These are phyloP conservation scores for Turritis glabra DNA, from an alignment of 345 rosid species.

Conservation along the genomic window DNA sequence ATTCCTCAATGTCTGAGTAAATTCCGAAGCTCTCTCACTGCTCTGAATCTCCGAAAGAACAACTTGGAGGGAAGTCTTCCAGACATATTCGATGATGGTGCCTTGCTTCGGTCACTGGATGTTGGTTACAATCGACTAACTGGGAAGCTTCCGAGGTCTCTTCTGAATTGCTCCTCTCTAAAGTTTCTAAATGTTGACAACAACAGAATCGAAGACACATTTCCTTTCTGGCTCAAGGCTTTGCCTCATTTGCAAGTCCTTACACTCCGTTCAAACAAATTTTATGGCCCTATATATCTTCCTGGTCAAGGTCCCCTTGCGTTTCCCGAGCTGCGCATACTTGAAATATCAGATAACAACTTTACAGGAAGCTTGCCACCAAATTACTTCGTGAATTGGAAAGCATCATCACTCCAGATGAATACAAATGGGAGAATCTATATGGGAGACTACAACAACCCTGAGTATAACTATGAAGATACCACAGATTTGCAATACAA, in stretches of 20 bases:
- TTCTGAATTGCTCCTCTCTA: neutral
- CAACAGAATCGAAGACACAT: neutral
- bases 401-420: neutral
- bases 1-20: neutral
- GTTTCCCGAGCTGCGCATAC: neutral
- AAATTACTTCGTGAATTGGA: neutral
- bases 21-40: neutral
- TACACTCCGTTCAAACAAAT: neutral
- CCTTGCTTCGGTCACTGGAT: neutral
- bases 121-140: neutral
- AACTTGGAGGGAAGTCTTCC: neutral
- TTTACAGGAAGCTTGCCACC: neutral
- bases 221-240: conserved; percentile 24
- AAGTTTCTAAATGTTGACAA: conserved; percentile 13
- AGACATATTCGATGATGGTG: neutral
- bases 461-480: conserved; percentile 8
- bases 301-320: neutral
- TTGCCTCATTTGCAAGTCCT: neutral
- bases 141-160: conserved; percentile 23
- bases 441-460: conserved; percentile 28
- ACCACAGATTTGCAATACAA: conserved; percentile 22
- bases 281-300: neutral
- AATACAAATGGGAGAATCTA: conserved; percentile 9
- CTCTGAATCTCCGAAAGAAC: neutral
- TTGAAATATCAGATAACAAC: neutral